Evolutionary conservation across 176 grass and related monocot species (phyloP).

Genomic region (Oryza nivara): DNA sequence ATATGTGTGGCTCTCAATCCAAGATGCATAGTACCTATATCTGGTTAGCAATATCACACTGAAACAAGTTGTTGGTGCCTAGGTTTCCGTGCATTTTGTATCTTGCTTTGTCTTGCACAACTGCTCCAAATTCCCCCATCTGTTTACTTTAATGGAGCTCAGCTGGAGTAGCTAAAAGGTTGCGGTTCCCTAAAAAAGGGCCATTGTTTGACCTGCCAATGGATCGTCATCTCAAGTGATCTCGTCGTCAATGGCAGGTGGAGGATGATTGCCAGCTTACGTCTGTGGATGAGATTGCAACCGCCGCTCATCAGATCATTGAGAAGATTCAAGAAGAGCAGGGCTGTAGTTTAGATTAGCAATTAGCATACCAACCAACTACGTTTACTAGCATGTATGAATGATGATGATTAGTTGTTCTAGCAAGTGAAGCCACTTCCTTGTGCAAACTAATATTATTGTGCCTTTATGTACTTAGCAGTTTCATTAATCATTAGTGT

Average conservation of each 20-base stretch:
- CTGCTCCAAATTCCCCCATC: slow-evolving; percentile 37
- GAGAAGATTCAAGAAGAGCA: slow-evolving; percentile 66
- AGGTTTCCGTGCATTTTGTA: slow-evolving; percentile 45
- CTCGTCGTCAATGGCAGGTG: slow-evolving; percentile 50
- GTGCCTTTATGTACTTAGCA: slow-evolving; percentile 4
- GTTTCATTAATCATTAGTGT: background rate
- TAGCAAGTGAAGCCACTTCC: slow-evolving; percentile 29
- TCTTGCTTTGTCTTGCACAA: slow-evolving; percentile 38
- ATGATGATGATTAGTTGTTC: background rate
- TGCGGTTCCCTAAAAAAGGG: slow-evolving; percentile 19
- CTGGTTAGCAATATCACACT: slow-evolving; percentile 45
- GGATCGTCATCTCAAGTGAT: background rate
- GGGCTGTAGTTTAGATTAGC: slow-evolving; percentile 29
- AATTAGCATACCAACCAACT: background rate
- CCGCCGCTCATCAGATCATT: slow-evolving; percentile 65
- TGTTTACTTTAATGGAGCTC: slow-evolving; percentile 36
- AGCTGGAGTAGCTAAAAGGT: slow-evolving; percentile 32
- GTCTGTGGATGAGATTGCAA: slow-evolving; percentile 80
- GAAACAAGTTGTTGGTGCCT: slow-evolving; percentile 35
- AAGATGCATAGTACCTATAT: slow-evolving; percentile 26
- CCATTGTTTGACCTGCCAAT: background rate
- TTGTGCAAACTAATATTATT: slow-evolving; percentile 57
- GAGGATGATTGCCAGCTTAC: slow-evolving; percentile 73
- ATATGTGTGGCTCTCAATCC: slow-evolving; percentile 35
- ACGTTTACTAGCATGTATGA: background rate